These are phyloP conservation scores for Jamesozyma spencerorum DNA, from an alignment of 805 yeast species.

Conservation along the genomic window DNA sequence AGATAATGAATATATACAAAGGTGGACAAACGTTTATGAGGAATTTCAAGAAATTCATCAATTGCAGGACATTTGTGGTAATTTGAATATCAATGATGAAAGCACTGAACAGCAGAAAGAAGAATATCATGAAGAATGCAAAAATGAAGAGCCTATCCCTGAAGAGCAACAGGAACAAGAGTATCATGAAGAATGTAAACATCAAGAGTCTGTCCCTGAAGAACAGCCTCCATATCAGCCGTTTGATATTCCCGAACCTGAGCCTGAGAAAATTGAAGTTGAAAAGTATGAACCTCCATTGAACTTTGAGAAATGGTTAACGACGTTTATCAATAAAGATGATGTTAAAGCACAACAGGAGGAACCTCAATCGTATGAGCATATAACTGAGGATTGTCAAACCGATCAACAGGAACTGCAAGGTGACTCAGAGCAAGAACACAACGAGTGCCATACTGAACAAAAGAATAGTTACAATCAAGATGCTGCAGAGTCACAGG, in stretches of 20 bases:
- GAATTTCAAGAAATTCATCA: constrained; percentile 9
- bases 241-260: neutral
- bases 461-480: too few relatives aligned
- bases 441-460: neutral
- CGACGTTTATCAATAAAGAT: constrained; percentile 12
- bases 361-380: neutral
- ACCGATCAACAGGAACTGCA: neutral
- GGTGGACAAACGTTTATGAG: constrained; percentile 13
- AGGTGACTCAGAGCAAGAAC: neutral
- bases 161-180: neutral
- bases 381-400: constrained; percentile 1
- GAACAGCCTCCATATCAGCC: too few relatives aligned
- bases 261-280: neutral
- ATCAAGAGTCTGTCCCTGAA: neutral
- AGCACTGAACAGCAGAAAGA: neutral
- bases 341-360: neutral
- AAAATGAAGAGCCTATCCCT: too few relatives aligned
- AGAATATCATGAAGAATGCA: neutral
- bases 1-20: constrained; percentile 8
- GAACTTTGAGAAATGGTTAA: constrained; percentile 13
- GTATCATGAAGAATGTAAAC: neutral
- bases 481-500: too few relatives aligned
- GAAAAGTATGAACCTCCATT: constrained; percentile 6
- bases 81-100: constrained; percentile 1
- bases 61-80: constrained; percentile 1